These are phyloP conservation scores for Pholiota microspora DNA, from an alignment of 768 basidiomycete species.

Conservation along the genomic window DNA sequence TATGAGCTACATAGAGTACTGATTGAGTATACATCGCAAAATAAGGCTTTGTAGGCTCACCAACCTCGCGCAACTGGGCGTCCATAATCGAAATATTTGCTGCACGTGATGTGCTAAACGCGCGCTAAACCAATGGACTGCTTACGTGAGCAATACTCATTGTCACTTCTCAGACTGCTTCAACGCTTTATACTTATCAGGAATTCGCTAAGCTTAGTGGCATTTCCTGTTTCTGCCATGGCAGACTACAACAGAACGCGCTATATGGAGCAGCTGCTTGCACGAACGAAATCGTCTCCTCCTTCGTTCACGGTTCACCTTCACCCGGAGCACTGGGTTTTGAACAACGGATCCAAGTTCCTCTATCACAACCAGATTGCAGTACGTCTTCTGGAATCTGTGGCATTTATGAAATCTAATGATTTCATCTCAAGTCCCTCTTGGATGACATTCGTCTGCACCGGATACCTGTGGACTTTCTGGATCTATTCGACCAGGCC, in stretches of 20 bases:
- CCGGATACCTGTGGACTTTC: constrained; percentile 83
- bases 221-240: constrained; percentile 36
- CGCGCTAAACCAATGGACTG: constrained; percentile 12
- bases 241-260: constrained; percentile 75
- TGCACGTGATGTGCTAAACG: constrained; percentile 32
- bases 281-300: constrained; percentile 49
- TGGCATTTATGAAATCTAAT: neutral
- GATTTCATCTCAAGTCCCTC: constrained; percentile 48
- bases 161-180: no score
- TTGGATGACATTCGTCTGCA: constrained; percentile 82
- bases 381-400: constrained; percentile 28
- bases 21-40: neutral
- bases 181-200: no score
- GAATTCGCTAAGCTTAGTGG: neutral
- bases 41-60: neutral
- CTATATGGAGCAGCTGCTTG: constrained; percentile 57
- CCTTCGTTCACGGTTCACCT: constrained; percentile 82
- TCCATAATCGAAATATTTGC: constrained; percentile 33
- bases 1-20: constrained; percentile 50
- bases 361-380: constrained; percentile 78
- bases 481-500: constrained; percentile 74
- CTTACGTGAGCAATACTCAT: constrained; percentile 21
- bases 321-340: constrained; percentile 76
- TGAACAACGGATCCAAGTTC: constrained; percentile 82
- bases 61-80: constrained; percentile 46